Evolutionary conservation across 768 basidiomycete genomes (phyloP), one percentile per base, ranked within the genome.

Genomic region (Russula griseocarnosa): DNA sequence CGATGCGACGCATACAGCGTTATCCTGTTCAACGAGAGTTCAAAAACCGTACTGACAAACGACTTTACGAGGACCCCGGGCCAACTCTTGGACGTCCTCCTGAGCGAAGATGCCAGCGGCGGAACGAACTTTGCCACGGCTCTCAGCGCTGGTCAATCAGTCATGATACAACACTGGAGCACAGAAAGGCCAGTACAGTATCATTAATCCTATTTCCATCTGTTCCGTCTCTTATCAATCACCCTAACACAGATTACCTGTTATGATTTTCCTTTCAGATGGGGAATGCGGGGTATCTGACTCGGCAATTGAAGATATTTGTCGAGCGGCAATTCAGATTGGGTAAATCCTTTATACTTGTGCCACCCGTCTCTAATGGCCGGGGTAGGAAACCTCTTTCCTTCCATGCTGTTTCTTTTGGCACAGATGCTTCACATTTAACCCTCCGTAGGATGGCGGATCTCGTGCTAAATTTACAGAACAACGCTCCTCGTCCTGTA

Each of bases 331-430:
- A 38, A 14, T 38, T 13, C 36, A 10, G 9, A 34, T 38, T 38
- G 14, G 84, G 82, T 82, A 63, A 46, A 69, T 2, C 1, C 20
- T 36, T 49, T 9, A 0, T 16, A 13, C 55, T 26, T 13, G 6
- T 2, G 32, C 7, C 9, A 66, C 38, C 30, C 9, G 4, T 52
- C 5, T 14, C 57, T 47, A 18, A 63, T 26, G 0, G 1, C 14
- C 20, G 18, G 2, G 22, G 1, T 55, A 86, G 85, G 13, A 81
- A 82, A 74, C 73, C 83, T 0, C 72, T 84, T 1, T 83, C 84
- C 0, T 82, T 86, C 67, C 85, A 86, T 47, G 69, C 84, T 0
- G 80, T 86, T 18, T 78, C 83, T 0, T 86, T 86, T 42, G 84
- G 84, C 6, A 72, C 74, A 1, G 69, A 73, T n/a, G 46, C 70